A percentile compares a stretch with the other conserved stretches of the same genome.
phyloP scores from a whole-genome alignment of 441 rosid species.

The Syzygium malaccense region DNA sequence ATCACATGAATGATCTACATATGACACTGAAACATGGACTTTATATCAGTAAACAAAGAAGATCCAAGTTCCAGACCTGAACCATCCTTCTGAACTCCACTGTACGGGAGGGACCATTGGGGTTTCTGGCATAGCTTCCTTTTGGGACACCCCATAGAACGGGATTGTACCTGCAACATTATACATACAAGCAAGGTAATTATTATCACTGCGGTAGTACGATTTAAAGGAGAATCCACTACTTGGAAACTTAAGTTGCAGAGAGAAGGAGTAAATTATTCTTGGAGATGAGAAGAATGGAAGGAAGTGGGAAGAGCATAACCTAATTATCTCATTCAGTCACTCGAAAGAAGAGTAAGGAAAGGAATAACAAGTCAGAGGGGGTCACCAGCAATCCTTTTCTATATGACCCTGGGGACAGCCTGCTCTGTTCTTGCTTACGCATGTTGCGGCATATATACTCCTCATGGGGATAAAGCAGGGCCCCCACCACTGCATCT shows the following conservation, averaged over 20 bases:
- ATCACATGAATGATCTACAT: not conserved
- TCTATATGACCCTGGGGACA: not conserved
- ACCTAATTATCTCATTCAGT: not conserved
- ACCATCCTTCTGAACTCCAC: conserved; percentile 92
- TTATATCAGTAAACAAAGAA: not conserved
- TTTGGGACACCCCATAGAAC: conserved; percentile 97
- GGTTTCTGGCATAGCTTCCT: conserved; percentile 94
- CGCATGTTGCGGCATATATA: not conserved
- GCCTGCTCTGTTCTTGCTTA: not conserved
- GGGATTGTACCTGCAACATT: conserved; percentile 71
- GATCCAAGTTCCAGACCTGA: conserved; percentile 46
- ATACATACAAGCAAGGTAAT: conserved; percentile 14
- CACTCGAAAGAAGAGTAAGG: not conserved
- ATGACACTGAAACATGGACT: not conserved
- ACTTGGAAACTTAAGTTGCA: not conserved
- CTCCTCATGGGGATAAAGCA: not conserved
- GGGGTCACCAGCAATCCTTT: not conserved
- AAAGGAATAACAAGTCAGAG: not conserved
- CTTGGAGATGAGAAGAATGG: not conserved
- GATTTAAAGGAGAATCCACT: conserved; percentile 1
- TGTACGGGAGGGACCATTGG: conserved; percentile 67
- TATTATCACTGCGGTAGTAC: conserved; percentile 1
- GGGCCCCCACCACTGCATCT: not conserved
- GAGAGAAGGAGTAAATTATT: not conserved
- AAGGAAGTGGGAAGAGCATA: not conserved